Evolutionary conservation across 306 rosid species (phyloP).

Genomic region (Hippophae tibetana): DNA sequence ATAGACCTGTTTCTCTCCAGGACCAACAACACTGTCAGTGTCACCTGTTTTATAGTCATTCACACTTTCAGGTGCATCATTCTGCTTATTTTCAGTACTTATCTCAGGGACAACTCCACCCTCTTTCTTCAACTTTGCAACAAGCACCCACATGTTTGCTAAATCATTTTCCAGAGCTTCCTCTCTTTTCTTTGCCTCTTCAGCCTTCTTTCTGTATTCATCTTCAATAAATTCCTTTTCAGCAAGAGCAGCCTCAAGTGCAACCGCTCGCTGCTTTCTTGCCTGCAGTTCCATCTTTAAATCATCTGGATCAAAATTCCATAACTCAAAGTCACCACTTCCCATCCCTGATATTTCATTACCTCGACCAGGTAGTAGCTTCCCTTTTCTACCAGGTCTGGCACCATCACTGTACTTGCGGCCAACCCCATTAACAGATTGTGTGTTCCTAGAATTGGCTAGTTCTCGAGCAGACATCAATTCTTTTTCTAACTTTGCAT

Average conservation of each 20-base stretch:
- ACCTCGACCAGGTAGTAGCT: slow-evolving; percentile 56
- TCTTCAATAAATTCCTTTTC: slow-evolving; percentile 74
- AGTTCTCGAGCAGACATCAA: slow-evolving; percentile 60
- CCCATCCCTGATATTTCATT: slow-evolving; percentile 34
- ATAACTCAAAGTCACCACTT: too few species aligned
- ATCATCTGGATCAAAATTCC: too few species aligned
- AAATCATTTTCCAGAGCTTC: slow-evolving; percentile 92
- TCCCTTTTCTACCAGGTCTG: slow-evolving; percentile 75
- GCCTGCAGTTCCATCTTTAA: slow-evolving; percentile 73
- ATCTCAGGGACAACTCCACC: slow-evolving; percentile 62
- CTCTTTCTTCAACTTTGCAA: slow-evolving; percentile 77
- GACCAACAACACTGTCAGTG: slow-evolving; percentile 22
- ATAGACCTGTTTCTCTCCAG: slow-evolving; percentile 35
- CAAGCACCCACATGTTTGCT: slow-evolving; percentile 98
- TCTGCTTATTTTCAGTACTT: slow-evolving; percentile 40
- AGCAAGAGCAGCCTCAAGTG: slow-evolving; percentile 60
- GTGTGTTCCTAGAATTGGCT: slow-evolving; percentile 29
- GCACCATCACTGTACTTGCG: slow-evolving; percentile 40
- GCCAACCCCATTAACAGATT: too few species aligned
- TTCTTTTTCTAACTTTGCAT: slow-evolving; percentile 67
- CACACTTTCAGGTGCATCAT: slow-evolving; percentile 33
- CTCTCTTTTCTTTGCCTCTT: slow-evolving; percentile 92
- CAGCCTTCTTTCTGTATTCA: slow-evolving; percentile 66
- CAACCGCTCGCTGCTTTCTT: slow-evolving; percentile 69
- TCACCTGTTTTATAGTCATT: slow-evolving; percentile 30